Evolutionary conservation across 495 filamentous ascomycete species (phyloP).

Genomic region (Neurospora sp.): DNA sequence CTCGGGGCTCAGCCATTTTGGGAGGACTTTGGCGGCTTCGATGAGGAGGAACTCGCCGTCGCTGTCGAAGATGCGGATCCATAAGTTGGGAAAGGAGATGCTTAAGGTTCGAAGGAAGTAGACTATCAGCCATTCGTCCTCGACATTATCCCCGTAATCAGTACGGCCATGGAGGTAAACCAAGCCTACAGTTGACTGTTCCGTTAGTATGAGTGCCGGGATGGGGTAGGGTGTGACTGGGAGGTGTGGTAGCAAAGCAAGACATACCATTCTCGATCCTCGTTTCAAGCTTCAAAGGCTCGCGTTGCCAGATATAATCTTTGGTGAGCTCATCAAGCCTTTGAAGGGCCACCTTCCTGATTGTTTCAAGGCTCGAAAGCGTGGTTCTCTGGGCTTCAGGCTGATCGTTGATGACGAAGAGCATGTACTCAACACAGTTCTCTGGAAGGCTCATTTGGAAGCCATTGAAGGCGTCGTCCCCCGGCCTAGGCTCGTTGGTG

Average conservation of each 20-base stretch:
- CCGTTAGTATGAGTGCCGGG: background rate
- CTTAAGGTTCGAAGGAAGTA: slow-evolving; percentile 77
- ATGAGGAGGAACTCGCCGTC: slow-evolving; percentile 94
- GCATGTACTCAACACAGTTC: slow-evolving; percentile 77
- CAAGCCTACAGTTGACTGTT: slow-evolving; percentile 20
- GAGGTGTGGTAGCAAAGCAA: background rate
- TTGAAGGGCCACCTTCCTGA: slow-evolving; percentile 56
- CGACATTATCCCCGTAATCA: slow-evolving; percentile 84
- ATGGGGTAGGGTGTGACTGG: background rate
- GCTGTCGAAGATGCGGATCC: slow-evolving; percentile 73
- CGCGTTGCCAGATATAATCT: slow-evolving; percentile 94
- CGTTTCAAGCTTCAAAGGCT: slow-evolving; percentile 52
- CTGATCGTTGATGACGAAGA: slow-evolving; percentile 58
- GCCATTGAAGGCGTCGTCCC: slow-evolving; percentile 42
- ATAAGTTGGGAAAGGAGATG: slow-evolving; percentile 59
- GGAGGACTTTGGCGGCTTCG: slow-evolving; percentile 82
- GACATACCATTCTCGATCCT: slow-evolving; percentile 49
- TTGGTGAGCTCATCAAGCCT: slow-evolving; percentile 54
- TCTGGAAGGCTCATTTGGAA: slow-evolving; percentile 73
- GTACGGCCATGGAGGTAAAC: slow-evolving; percentile 58
- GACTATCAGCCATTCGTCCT: slow-evolving; percentile 95
- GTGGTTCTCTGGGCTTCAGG: slow-evolving; percentile 36
- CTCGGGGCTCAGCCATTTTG: slow-evolving; percentile 87
- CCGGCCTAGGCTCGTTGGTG: slow-evolving; percentile 15
- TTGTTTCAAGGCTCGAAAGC: slow-evolving; percentile 50